These are phyloP conservation scores for Chrysoporthe austroafricana DNA, from an alignment of 2,329 filamentous ascomycete species.

Conservation along the genomic window DNA sequence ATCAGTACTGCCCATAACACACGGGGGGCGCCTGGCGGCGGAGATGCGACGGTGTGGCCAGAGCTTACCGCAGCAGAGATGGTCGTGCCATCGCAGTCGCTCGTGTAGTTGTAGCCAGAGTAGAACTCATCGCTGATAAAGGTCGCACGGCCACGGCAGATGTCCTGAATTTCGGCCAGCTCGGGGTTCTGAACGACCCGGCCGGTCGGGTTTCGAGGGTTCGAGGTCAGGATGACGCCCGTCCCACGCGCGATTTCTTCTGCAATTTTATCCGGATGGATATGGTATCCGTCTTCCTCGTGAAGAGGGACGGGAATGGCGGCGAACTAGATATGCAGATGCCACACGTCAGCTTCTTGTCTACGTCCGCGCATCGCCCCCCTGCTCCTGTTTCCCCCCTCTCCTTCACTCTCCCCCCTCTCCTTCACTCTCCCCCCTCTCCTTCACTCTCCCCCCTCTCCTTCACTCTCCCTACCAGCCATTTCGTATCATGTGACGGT, in stretches of 20 bases:
- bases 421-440: no score
- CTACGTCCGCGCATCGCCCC: neutral
- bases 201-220: slow-evolving; percentile 93
- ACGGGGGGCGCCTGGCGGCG: neutral
- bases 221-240: slow-evolving; percentile 89
- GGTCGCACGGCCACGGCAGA: slow-evolving; percentile 87
- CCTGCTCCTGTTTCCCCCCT: neutral
- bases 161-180: slow-evolving; percentile 87
- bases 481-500: neutral
- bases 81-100: slow-evolving; percentile 85
- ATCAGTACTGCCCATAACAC: neutral
- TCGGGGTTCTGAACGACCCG: slow-evolving; percentile 84
- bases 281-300: slow-evolving; percentile 87
- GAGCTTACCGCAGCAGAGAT: slow-evolving; percentile 71
- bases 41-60: neutral
- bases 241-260: slow-evolving; percentile 87
- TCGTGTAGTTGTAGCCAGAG: slow-evolving; percentile 93
- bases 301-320: slow-evolving; percentile 84
- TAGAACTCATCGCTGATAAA: slow-evolving; percentile 98
- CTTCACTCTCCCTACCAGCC: neutral
- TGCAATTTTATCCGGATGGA: slow-evolving; percentile 89
- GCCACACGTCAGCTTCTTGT: slow-evolving; percentile 10
- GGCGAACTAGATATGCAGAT: slow-evolving; percentile 64
- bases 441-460: neutral
- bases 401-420: no score